Evolutionary conservation across 1,284 basidiomycete species (phyloP).

Genomic region (Marasmius sp.): DNA sequence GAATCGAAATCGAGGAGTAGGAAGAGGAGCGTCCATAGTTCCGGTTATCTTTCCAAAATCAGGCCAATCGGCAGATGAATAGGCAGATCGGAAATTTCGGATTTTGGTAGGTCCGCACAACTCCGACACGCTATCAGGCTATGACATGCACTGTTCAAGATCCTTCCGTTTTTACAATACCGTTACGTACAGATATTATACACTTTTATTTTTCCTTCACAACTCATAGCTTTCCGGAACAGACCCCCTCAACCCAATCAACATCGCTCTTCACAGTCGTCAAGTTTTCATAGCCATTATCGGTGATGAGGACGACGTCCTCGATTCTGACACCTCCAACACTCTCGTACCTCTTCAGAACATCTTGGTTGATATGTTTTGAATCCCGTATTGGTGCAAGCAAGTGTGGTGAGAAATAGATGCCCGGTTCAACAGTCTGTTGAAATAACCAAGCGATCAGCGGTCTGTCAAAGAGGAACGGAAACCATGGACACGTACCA

Average conservation of each 20-base stretch:
- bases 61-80: too few species aligned
- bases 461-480: background rate
- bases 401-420: constrained; percentile 82
- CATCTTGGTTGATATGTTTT: constrained; percentile 67
- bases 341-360: constrained; percentile 70
- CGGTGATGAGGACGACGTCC: constrained; percentile 79
- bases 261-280: constrained; percentile 80
- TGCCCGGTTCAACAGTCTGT: constrained; percentile 86
- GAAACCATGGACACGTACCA: constrained; percentile 48
- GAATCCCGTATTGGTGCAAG: constrained; percentile 69
- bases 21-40: background rate
- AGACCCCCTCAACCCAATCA: constrained; percentile 76
- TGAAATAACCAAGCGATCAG: background rate
- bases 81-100: too few species aligned
- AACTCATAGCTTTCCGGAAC: constrained; percentile 56
- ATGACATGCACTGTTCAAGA: too few species aligned
- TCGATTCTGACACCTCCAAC: constrained; percentile 91
- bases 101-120: too few species aligned
- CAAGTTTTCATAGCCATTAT: constrained; percentile 70
- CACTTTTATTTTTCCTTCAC: background rate
- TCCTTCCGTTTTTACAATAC: too few species aligned
- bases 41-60: too few species aligned
- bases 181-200: too few species aligned
- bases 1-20: background rate
- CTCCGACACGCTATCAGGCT: too few species aligned